Conservation (phyloP, 331 rosid species). For the Rhamnella rubrinervis region DNA sequence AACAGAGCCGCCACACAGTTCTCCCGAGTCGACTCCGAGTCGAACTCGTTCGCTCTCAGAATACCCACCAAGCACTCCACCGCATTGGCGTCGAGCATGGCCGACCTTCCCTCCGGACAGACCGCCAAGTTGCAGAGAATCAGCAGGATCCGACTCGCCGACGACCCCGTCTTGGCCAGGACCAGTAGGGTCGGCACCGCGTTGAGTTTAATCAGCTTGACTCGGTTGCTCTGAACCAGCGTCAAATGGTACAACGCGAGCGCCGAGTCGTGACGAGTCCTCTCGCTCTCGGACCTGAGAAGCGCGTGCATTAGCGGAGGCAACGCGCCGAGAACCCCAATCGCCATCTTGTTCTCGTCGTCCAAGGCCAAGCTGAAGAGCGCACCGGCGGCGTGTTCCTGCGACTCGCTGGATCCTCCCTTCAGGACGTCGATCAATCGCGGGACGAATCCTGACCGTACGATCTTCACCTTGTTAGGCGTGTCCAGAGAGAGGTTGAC, state of each 20-base stretch:
- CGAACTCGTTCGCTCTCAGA: conserved; percentile 49
- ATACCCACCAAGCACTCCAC: conserved; percentile 60
- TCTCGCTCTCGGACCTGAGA: conserved; percentile 60
- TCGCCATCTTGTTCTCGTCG: conserved; percentile 92
- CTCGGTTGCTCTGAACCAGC: conserved; percentile 73
- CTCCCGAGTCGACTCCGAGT: conserved; percentile 66
- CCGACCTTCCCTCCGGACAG: conserved; percentile 60
- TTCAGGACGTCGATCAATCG: conserved; percentile 58
- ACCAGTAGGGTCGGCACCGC: conserved; percentile 53
- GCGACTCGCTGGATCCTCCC: conserved; percentile 60
- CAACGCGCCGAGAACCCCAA: conserved; percentile 86
- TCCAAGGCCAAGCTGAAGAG: conserved; percentile 76
- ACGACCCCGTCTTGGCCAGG: conserved; percentile 36
- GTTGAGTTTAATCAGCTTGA: conserved; percentile 68
- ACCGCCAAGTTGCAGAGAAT: conserved; percentile 69
- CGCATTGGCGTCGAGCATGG: conserved; percentile 76
- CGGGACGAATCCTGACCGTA: conserved; percentile 75
- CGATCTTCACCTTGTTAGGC: conserved; percentile 73
- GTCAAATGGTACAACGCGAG: conserved; percentile 77
- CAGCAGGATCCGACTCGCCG: conserved; percentile 50
- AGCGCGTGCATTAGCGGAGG: conserved; percentile 76
- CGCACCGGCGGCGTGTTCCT: conserved; percentile 94
- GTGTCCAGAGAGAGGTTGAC: conserved; percentile 81
- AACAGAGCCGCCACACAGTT: conserved; percentile 72
- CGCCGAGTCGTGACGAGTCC: conserved; percentile 83